These are phyloP conservation scores for Annulohypoxylon stygium DNA, from an alignment of 495 filamentous ascomycete species.

Conservation along the genomic window DNA sequence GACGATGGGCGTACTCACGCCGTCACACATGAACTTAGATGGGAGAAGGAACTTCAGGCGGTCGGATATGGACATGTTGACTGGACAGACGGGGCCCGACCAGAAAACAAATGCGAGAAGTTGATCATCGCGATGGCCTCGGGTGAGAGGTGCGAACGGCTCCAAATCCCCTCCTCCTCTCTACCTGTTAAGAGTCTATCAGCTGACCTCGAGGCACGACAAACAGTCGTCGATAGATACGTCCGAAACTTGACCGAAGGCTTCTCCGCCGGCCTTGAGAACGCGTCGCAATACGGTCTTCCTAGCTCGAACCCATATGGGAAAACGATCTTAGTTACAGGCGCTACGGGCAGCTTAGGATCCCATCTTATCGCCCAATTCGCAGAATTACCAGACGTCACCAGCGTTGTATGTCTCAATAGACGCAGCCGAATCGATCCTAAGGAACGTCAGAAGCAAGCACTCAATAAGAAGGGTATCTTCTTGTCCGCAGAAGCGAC, in stretches of 20 bases:
- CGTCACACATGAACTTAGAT: slow-evolving; percentile 52
- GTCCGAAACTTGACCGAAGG: slow-evolving; percentile 35
- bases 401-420: slow-evolving; percentile 64
- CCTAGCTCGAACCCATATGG: slow-evolving; percentile 47
- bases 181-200: slow-evolving; percentile 42
- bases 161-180: slow-evolving; percentile 41
- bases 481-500: slow-evolving; percentile 42
- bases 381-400: slow-evolving; percentile 50
- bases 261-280: slow-evolving; percentile 38
- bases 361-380: slow-evolving; percentile 61
- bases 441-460: slow-evolving; percentile 54
- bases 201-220: slow-evolving; percentile 48
- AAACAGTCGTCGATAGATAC: slow-evolving; percentile 48
- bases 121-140: slow-evolving; percentile 62
- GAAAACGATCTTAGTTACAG: slow-evolving; percentile 64
- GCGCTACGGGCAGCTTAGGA: slow-evolving; percentile 65
- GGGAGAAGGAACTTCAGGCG: slow-evolving; percentile 56
- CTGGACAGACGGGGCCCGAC: slow-evolving; percentile 61
- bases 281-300: background rate
- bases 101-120: slow-evolving; percentile 60
- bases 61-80: slow-evolving; percentile 63
- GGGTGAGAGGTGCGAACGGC: slow-evolving; percentile 50
- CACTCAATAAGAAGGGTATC: slow-evolving; percentile 56
- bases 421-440: slow-evolving; percentile 49
- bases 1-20: slow-evolving; percentile 63